phyloP scores from a whole-genome alignment of 169 alveolate genomes.

The Plasmodium cynomolgi region DNA sequence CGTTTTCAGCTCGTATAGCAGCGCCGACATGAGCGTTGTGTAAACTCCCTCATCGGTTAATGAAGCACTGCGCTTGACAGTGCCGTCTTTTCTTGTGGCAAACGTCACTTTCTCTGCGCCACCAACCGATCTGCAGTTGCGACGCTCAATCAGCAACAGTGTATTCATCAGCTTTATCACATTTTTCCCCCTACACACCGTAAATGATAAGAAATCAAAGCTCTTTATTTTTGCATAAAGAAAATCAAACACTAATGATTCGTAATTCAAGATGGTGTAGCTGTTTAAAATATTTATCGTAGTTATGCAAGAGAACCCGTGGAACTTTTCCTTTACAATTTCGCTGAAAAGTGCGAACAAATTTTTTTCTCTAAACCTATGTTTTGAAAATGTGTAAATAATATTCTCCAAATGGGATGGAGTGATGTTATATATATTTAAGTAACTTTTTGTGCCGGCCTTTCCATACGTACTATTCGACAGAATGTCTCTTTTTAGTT shows the following conservation, averaged over 20 bases:
- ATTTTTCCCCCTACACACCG: constrained; percentile 66
- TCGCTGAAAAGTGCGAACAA: constrained; percentile 35
- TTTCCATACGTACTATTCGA: background rate
- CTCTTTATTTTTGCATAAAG: constrained; percentile 50
- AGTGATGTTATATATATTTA: constrained; percentile 48
- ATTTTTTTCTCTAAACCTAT: constrained; percentile 30
- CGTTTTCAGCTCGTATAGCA: constrained; percentile 62
- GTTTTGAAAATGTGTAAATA: constrained; percentile 63
- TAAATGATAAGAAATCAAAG: constrained; percentile 66
- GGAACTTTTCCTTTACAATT: constrained; percentile 66
- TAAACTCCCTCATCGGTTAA: constrained; percentile 32
- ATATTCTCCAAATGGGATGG: constrained; percentile 76
- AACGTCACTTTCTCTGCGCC: background rate
- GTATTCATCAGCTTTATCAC: constrained; percentile 65
- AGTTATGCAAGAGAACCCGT: constrained; percentile 69
- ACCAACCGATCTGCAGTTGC: background rate
- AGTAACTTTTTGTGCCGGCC: background rate
- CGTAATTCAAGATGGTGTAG: constrained; percentile 44
- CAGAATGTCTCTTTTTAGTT: constrained; percentile 30
- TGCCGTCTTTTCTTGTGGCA: background rate
- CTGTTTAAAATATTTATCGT: constrained; percentile 63
- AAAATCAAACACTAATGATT: constrained; percentile 48
- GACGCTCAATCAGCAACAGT: constrained; percentile 27
- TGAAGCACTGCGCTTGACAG: background rate
- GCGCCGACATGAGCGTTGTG: constrained; percentile 22